Conservation (phyloP, 805 yeast genomes). For the Kluyveromyces aestuarii region DNA sequence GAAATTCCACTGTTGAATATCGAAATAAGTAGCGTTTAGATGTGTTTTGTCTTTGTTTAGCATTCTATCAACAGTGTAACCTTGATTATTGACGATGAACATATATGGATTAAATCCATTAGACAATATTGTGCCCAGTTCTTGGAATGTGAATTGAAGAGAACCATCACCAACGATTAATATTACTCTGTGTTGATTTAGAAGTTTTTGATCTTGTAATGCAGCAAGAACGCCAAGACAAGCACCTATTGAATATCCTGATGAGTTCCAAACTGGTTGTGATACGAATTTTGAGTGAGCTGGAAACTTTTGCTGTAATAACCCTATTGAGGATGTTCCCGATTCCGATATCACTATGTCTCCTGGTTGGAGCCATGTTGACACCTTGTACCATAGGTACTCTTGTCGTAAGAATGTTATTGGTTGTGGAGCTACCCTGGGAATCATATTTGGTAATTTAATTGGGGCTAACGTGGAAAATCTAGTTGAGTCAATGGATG, state of each 20-base stretch:
- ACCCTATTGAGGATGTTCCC: constrained; percentile 58
- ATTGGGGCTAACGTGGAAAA: constrained; percentile 8
- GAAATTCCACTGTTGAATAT: constrained; percentile 56
- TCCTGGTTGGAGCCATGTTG: constrained; percentile 43
- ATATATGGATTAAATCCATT: constrained; percentile 49
- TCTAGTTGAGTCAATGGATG: constrained; percentile 22
- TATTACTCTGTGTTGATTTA: constrained; percentile 37
- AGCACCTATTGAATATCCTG: constrained; percentile 59
- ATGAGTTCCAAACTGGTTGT: constrained; percentile 59
- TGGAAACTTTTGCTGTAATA: constrained; percentile 49
- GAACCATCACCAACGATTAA: constrained; percentile 64
- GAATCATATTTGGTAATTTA: constrained; percentile 16
- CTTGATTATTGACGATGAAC: constrained; percentile 53
- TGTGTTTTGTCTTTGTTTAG: constrained; percentile 39
- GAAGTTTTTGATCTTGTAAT: constrained; percentile 37
- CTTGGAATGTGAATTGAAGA: constrained; percentile 58
- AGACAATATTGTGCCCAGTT: constrained; percentile 48
- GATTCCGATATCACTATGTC: constrained; percentile 56
- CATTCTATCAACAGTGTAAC: constrained; percentile 58
- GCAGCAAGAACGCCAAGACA: constrained; percentile 56
- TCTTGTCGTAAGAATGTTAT: constrained; percentile 30
- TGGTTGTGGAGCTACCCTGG: constrained; percentile 15
- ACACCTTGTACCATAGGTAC: constrained; percentile 43
- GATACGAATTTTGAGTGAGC: constrained; percentile 42
- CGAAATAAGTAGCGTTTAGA: constrained; percentile 43